Conservation (phyloP, 495 filamentous ascomycete genomes). For the Talaromyces adpressus region DNA sequence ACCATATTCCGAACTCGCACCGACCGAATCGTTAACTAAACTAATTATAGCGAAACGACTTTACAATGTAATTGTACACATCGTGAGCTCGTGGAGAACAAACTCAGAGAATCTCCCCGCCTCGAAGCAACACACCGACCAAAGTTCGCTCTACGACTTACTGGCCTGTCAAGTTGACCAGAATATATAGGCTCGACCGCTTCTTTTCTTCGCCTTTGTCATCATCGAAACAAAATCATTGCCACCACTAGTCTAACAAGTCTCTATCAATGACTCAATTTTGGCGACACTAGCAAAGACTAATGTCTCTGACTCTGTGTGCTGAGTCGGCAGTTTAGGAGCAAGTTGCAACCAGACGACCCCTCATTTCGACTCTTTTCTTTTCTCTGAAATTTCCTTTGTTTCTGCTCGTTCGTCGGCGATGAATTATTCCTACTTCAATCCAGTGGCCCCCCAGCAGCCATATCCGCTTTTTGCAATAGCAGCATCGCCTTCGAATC, state of each 20-base stretch:
- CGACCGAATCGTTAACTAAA: too few relatives aligned
- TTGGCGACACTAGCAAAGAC: background rate
- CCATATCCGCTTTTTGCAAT: slow-evolving; percentile 31
- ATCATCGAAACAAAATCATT: background rate
- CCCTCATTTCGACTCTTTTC: background rate
- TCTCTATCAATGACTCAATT: background rate
- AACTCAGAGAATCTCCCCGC: too few relatives aligned
- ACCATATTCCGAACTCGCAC: too few relatives aligned
- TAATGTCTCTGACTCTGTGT: background rate
- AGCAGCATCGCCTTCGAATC: slow-evolving; percentile 25
- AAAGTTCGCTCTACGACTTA: too few relatives aligned
- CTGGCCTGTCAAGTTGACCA: too few relatives aligned
- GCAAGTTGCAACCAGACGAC: background rate
- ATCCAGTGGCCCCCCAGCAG: slow-evolving; percentile 22
- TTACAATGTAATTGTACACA: too few relatives aligned
- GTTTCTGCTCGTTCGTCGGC: slow-evolving; percentile 1
- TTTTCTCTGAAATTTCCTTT: background rate
- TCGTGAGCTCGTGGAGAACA: too few relatives aligned
- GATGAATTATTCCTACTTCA: slow-evolving; percentile 39
- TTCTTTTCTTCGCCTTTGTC: background rate
- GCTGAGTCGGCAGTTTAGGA: background rate
- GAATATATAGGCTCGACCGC: background rate
- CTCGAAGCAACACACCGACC: too few relatives aligned
- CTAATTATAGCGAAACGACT: too few relatives aligned
- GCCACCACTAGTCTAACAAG: background rate